Percentiles rank a stretch among this genome's conserved stretches.
These are phyloP conservation scores for Pisolithus sp. DNA, from an alignment of 768 basidiomycete species.

Conservation along the genomic window DNA sequence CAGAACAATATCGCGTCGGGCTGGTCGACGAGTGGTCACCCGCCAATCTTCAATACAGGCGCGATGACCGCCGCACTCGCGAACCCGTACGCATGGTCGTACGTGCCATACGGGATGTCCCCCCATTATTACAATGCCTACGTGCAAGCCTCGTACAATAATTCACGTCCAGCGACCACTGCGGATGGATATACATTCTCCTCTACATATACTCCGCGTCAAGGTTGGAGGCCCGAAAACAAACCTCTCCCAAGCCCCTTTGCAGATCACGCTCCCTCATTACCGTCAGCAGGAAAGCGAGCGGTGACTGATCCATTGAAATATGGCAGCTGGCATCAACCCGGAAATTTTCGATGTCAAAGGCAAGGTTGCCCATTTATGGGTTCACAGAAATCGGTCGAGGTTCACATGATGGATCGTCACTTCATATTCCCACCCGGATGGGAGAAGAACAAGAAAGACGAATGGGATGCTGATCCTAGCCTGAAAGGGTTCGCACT, in stretches of 20 bases:
- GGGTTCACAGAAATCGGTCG: constrained; percentile 65
- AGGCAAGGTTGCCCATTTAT: constrained; percentile 60
- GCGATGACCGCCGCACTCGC: constrained; percentile 19
- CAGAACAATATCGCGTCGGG: no score
- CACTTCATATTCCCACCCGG: constrained; percentile 77
- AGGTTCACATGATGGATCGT: constrained; percentile 85
- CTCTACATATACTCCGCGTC: constrained; percentile 29
- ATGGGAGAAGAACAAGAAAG: constrained; percentile 51
- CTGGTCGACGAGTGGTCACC: background rate
- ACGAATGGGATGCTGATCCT: constrained; percentile 79
- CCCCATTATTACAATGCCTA: constrained; percentile 56
- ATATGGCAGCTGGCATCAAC: constrained; percentile 49
- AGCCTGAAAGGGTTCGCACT: constrained; percentile 63
- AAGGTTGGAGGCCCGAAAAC: background rate
- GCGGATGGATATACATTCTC: constrained; percentile 34
- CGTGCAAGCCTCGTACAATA: constrained; percentile 26
- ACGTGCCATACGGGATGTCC: constrained; percentile 30
- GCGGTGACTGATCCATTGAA: constrained; percentile 15
- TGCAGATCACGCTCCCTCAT: constrained; percentile 3
- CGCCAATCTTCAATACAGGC: constrained; percentile 18
- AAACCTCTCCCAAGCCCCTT: background rate
- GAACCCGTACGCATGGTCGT: constrained; percentile 24
- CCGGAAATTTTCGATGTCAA: constrained; percentile 55
- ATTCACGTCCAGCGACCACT: constrained; percentile 17
- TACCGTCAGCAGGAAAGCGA: constrained; percentile 2